Evolutionary conservation across 1,139 yeast genomes (phyloP).

Genomic region (Pichia norvegensis): DNA sequence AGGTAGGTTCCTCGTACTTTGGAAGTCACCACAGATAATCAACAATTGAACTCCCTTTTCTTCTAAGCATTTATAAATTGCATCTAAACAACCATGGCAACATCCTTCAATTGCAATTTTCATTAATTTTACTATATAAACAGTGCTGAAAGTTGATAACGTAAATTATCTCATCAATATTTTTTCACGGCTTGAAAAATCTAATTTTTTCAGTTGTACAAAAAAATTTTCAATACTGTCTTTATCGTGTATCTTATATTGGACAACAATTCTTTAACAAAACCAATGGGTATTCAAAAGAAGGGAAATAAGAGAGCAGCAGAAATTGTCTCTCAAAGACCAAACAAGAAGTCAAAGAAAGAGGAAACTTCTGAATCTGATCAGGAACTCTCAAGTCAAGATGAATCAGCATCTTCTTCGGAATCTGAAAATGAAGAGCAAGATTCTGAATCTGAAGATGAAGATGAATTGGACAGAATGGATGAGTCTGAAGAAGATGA

Average conservation of each 20-base stretch:
- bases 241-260: neutral
- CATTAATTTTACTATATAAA: constrained; percentile 8
- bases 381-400: constrained; percentile 1
- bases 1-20: constrained; percentile 54
- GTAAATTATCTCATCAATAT: too few species aligned
- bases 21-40: constrained; percentile 81
- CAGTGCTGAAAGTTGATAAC: neutral
- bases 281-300: constrained; percentile 17
- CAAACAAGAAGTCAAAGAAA: constrained; percentile 18
- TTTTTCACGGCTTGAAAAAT: neutral
- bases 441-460: constrained; percentile 6
- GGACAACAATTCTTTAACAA: neutral
- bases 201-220: neutral
- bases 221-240: neutral
- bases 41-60: constrained; percentile 47
- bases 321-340: constrained; percentile 9
- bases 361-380: constrained; percentile 12
- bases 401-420: constrained; percentile 7
- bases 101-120: constrained; percentile 81
- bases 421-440: constrained; percentile 8
- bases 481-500: constrained; percentile 14
- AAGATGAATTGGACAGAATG: constrained; percentile 7
- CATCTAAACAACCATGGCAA: constrained; percentile 75
- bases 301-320: constrained; percentile 21
- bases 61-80: constrained; percentile 39